Base-by-base conservation (phyloP, 805 yeast genomes). In the Barnettozyma pratensis region DNA sequence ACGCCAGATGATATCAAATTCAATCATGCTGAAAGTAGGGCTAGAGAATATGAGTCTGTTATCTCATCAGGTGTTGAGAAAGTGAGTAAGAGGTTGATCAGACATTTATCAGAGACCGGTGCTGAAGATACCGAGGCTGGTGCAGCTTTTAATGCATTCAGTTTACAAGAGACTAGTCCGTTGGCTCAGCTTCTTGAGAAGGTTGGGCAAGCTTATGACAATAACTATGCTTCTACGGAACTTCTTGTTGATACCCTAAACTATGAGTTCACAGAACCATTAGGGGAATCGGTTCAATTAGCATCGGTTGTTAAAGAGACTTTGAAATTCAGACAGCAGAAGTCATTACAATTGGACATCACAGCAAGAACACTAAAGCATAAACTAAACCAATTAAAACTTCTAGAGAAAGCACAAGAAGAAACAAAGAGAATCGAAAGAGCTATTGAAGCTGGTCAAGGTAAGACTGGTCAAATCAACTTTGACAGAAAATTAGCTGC, bases 161-260 rank as follows among this genome's bases (percentile, higher is more conserved):
- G 80, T 46, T 62, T 81, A 37, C 82, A 81, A 54, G 72, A 70
- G 44, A 46, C 47, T 31, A 49, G 57, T 4, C 40, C 51, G 32
- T 75, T 79, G 49, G 80, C 79, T 52, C 65, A 77, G 5, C 78
- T 79, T 1, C 63, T 82, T 46, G 98, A 94, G 62, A 80, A 82
- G 54, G 76, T 88, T 34, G 97, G 98, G 0, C 91, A 87, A 60
- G 84, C 87, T 1, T 82, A 87, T 57, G 98, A 94, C 63, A 79
- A 83, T 38, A 78, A 78, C 32, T 80, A 77, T 52, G 75, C 81
- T 2, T 74, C 81, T 8, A 62, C 72, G 6, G 75, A 71, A 44
- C 61, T 75, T 1, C 70, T 84, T 9, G 76, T 80, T 5, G 65
- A 72, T 10, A 76, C 76, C 36, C 64, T 84, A 44, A 79, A 78